Evolutionary conservation across 495 filamentous ascomycete genomes (phyloP), one percentile per base, ranked within the genome.

Genomic region (Penicillium alfredii): DNA sequence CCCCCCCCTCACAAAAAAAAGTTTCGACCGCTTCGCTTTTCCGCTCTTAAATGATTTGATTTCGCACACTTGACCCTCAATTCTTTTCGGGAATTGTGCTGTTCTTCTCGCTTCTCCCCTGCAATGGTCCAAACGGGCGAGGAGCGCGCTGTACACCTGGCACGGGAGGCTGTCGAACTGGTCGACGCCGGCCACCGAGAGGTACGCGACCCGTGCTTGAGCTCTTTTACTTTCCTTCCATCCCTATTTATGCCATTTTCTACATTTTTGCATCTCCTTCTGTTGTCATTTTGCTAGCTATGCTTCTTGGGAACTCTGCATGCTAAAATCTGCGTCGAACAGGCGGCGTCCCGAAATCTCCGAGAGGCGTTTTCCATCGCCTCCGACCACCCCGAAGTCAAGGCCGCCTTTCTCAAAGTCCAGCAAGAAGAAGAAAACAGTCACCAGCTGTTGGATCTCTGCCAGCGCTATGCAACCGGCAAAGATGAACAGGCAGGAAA

Each of bases 321-420:
- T 21, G 27, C 13, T 19, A 22, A 6, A 18, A 40, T 11, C 26
- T 33, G 22, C 16, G 23, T 17, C 30, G 14, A 11, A 34, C 45
- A 81, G 77, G 73, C 72, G 30, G 76, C 73, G 16, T 68, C 72
- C 23, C 66, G 76, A 35, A 72, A 72, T 33, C 64, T 84, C 27
- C 69, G 75, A 57, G 75, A 83, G 64, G 80, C 80, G 14, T 64
- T 73, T 35, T 70, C 70, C n/a, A 61, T 84, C 30, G 73, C 74
- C 10, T 74, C 78, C 14, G 64, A 77, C 2, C 71, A 80, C 47
- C 34, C 58, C 13, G 40, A 66, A 39, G 69, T 82, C 35, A 71
- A 71, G 59, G 61, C 58, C 14, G 72, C 70, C 19, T 69, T 78
- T 32, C 43, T 71, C 17, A 68, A 66, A 38, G 63, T 80, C 31